phyloP scores from a whole-genome alignment of 768 basidiomycete species.

The Sistotremastrum niveocremeum region DNA sequence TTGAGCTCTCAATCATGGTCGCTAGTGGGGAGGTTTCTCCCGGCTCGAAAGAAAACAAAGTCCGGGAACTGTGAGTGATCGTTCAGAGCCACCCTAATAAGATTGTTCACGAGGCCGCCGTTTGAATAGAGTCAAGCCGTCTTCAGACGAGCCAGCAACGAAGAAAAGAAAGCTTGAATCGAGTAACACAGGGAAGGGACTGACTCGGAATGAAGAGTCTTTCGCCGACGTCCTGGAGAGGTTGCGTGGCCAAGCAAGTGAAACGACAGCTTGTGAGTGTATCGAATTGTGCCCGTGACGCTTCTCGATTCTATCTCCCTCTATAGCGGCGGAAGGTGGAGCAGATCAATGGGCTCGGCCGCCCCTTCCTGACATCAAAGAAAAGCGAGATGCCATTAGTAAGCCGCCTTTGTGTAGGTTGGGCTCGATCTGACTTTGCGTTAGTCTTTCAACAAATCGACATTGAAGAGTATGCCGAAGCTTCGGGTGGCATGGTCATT shows the following conservation, averaged over 20 bases:
- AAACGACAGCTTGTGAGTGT: constrained; percentile 29
- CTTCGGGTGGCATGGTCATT: constrained; percentile 31
- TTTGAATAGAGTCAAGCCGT: too few species aligned
- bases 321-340: constrained; percentile 59
- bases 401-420: constrained; percentile 11
- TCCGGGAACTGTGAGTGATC: neutral
- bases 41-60: constrained; percentile 3
- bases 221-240: constrained; percentile 27
- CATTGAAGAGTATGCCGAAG: constrained; percentile 52
- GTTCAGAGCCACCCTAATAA: too few species aligned
- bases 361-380: constrained; percentile 36
- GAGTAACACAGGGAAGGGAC: constrained; percentile 7
- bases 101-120: too few species aligned
- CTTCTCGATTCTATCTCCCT: neutral
- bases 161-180: constrained; percentile 22
- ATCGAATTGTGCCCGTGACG: neutral
- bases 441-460: constrained; percentile 96
- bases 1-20: too few species aligned
- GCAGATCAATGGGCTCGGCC: constrained; percentile 66
- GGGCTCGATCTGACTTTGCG: neutral
- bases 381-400: constrained; percentile 58
- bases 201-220: constrained; percentile 15
- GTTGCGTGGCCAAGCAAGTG: constrained; percentile 20
- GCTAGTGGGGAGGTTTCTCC: neutral
- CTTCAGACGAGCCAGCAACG: constrained; percentile 11